These are phyloP conservation scores for Porpolomopsis calyptriformis DNA, from an alignment of 768 basidiomycete species.

Conservation along the genomic window DNA sequence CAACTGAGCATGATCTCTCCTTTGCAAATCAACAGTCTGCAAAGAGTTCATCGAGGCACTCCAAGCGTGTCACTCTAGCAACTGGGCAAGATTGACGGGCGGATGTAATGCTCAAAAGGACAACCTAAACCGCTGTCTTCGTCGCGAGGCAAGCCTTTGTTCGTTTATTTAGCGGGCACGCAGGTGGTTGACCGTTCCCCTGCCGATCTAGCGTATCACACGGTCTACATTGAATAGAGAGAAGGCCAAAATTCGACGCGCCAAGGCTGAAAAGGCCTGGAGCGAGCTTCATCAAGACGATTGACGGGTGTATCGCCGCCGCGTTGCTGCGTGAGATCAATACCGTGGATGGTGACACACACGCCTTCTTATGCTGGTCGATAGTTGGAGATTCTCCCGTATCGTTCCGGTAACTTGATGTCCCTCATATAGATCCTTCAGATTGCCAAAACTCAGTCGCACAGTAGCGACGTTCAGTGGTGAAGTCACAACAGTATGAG, in stretches of 20 bases:
- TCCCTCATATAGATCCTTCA: too few species aligned
- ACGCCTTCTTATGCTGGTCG: too few species aligned
- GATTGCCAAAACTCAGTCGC: too few species aligned
- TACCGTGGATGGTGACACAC: too few species aligned
- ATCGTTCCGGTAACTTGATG: too few species aligned
- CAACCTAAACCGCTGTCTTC: not conserved
- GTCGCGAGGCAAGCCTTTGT: not conserved
- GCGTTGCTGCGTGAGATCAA: too few species aligned
- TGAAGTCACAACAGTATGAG: too few species aligned
- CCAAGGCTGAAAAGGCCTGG: conserved; percentile 1
- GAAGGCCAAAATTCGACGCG: not conserved
- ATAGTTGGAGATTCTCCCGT: too few species aligned
- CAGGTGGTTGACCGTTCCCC: not conserved
- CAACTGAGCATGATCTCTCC: not conserved
- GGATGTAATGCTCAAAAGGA: conserved; percentile 1
- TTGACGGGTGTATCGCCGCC: too few species aligned
- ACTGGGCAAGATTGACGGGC: conserved; percentile 3
- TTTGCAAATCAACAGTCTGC: not conserved
- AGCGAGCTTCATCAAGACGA: not conserved
- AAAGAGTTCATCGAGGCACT: conserved; percentile 2
- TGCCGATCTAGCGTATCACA: not conserved
- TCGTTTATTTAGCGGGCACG: not conserved
- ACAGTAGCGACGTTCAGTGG: too few species aligned
- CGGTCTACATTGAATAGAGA: conserved; percentile 2
- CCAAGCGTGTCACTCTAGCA: conserved; percentile 1